phyloP scores from a whole-genome alignment of 129 eudicot genomes.

The Flaveria linearis region DNA sequence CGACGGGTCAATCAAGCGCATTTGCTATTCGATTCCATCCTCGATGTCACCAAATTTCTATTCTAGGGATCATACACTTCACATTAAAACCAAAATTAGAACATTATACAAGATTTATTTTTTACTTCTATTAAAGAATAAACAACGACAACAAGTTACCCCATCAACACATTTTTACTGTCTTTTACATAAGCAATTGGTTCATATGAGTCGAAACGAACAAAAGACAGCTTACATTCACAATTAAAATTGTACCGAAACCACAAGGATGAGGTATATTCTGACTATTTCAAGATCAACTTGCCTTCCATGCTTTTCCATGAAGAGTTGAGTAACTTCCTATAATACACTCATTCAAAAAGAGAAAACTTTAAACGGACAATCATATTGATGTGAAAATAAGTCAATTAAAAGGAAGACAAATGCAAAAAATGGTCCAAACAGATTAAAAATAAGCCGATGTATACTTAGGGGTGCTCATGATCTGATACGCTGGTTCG shows the following conservation, averaged over 20 bases:
- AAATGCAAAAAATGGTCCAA: background rate
- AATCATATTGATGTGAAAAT: background rate
- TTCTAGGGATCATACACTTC: background rate
- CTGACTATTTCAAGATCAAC: slow-evolving; percentile 21
- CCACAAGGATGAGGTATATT: slow-evolving; percentile 10
- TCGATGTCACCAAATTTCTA: too few species aligned
- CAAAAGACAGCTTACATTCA: slow-evolving; percentile 1
- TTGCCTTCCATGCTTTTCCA: slow-evolving; percentile 8
- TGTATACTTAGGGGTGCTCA: background rate
- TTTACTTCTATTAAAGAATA: background rate
- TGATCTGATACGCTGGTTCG: background rate
- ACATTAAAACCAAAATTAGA: background rate
- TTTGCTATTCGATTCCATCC: too few species aligned
- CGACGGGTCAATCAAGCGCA: too few species aligned
- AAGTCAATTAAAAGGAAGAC: background rate
- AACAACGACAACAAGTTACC: background rate
- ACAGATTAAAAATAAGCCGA: background rate
- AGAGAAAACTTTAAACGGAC: background rate
- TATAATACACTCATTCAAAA: background rate
- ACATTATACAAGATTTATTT: background rate
- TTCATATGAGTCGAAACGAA: background rate
- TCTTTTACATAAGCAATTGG: background rate
- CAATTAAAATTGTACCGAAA: slow-evolving; percentile 23
- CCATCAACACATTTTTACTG: background rate
- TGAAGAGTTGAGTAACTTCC: slow-evolving; percentile 4